phyloP scores from a whole-genome alignment of 2,329 filamentous ascomycete genomes.

The Emericellopsis atlantica region DNA sequence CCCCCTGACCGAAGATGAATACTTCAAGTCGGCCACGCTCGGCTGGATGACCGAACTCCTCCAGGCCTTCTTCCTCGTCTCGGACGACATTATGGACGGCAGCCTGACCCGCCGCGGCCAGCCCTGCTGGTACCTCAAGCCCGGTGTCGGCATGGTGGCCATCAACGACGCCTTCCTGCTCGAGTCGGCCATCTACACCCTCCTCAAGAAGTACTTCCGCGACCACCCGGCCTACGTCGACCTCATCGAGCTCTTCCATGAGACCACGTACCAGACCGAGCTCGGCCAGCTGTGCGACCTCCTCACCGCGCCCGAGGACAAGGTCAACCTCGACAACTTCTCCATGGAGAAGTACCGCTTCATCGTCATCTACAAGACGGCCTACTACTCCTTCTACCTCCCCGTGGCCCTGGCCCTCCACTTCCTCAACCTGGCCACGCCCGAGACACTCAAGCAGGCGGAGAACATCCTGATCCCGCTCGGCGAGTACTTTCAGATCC shows the following conservation, averaged over 20 bases:
- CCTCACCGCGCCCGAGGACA: conserved; percentile 86
- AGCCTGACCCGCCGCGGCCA: conserved; percentile 89
- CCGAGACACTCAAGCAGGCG: conserved; percentile 78
- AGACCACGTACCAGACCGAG: conserved; percentile 87
- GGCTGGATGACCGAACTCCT: conserved; percentile 98
- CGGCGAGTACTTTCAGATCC: conserved; percentile 98
- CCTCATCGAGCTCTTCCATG: conserved; percentile 91
- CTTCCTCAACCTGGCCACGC: conserved; percentile 73
- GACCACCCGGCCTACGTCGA: conserved; percentile 79
- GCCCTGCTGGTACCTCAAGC: conserved; percentile 92
- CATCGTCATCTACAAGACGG: conserved; percentile 99
- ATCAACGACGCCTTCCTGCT: conserved; percentile 99
- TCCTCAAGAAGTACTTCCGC: conserved; percentile 91
- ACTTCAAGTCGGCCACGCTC: conserved; percentile 75
- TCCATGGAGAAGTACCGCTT: conserved; percentile 90
- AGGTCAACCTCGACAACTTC: conserved; percentile 65
- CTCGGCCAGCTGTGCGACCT: conserved; percentile 90
- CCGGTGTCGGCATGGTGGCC: conserved; percentile 84
- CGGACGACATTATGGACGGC: conserved; percentile 96
- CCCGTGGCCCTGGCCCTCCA: conserved; percentile 84
- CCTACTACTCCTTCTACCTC: conserved; percentile 98
- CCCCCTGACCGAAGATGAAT: conserved; percentile 67
- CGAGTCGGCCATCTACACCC: conserved; percentile 76
- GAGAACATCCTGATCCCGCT: conserved; percentile 91
- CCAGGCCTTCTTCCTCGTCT: conserved; percentile 97